Evolutionary conservation across 2,329 filamentous ascomycete genomes (phyloP).

Genomic region (Aspergillus latus): DNA sequence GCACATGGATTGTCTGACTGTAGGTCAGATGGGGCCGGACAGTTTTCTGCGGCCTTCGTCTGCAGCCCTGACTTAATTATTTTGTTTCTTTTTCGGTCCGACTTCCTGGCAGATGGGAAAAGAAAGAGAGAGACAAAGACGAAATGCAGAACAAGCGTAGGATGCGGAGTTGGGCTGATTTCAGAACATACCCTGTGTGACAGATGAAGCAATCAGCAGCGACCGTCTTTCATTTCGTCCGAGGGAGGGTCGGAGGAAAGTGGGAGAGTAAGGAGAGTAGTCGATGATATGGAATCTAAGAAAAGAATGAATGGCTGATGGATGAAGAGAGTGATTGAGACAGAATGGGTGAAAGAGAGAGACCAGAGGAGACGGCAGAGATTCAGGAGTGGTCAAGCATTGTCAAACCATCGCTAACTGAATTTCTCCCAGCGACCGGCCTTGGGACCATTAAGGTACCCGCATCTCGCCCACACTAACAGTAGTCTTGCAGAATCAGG

Average conservation of each 20-base stretch:
- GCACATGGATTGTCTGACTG: background rate
- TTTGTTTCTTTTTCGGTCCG: constrained; percentile 1
- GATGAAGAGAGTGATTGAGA: background rate
- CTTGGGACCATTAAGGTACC: constrained; percentile 12
- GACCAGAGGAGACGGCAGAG: background rate
- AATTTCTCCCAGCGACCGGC: background rate
- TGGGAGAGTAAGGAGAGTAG: constrained; percentile 3
- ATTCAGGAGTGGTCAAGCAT: constrained; percentile 5
- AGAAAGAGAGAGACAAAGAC: constrained; percentile 9
- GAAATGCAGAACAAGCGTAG: constrained; percentile 12
- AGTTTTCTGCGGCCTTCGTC: background rate
- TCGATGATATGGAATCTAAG: too few relatives aligned
- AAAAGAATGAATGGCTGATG: background rate
- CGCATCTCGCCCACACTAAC: constrained; percentile 3
- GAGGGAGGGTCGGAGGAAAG: constrained; percentile 5
- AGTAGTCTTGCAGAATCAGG: constrained; percentile 18
- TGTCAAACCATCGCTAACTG: background rate
- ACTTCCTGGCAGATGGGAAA: constrained; percentile 9
- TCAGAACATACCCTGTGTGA: constrained; percentile 22
- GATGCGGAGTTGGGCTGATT: constrained; percentile 10
- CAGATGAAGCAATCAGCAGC: constrained; percentile 19
- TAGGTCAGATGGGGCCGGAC: background rate
- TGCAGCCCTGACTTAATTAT: background rate
- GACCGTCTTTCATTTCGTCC: constrained; percentile 15
- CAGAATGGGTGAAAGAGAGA: background rate